phyloP scores from a whole-genome alignment of 2,329 filamentous ascomycete genomes.

The Apiospora saccharicola region DNA sequence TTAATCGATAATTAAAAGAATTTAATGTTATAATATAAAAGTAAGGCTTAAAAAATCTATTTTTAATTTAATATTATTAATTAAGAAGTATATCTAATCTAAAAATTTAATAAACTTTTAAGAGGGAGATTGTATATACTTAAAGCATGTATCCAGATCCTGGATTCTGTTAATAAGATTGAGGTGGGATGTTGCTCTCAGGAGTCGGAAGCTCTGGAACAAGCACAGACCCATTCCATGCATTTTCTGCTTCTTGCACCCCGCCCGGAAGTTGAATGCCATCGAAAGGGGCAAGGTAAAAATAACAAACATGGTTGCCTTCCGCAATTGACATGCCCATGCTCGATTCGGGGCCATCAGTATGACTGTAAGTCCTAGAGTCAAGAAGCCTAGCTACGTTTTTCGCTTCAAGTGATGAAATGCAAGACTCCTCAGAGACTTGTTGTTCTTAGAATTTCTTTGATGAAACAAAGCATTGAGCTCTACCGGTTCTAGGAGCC shows the following conservation, averaged over 20 bases:
- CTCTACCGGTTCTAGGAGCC: slow-evolving; percentile 21
- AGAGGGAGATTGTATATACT: too few relatives aligned
- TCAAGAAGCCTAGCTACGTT: too few relatives aligned
- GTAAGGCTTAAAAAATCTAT: too few relatives aligned
- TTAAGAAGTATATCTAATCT: too few relatives aligned
- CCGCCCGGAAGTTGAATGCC: not conserved
- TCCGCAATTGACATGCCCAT: not conserved
- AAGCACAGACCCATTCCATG: not conserved
- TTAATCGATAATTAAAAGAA: too few relatives aligned
- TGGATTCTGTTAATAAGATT: not conserved
- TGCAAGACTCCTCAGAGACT: too few relatives aligned
- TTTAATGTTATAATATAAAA: too few relatives aligned
- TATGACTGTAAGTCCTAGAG: too few relatives aligned
- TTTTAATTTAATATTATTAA: not conserved
- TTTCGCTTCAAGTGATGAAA: not conserved
- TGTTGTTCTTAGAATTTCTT: slow-evolving; percentile 52
- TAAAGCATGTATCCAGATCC: not conserved
- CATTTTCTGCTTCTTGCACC: not conserved
- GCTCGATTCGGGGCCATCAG: too few relatives aligned
- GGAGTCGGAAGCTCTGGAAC: not conserved
- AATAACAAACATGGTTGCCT: not conserved
- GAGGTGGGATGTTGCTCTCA: not conserved
- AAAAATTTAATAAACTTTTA: too few relatives aligned
- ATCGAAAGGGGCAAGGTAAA: not conserved
- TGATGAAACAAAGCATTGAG: slow-evolving; percentile 50